Base-by-base conservation (phyloP, 129 eudicot genomes). In the Helianthus tuberosus region DNA sequence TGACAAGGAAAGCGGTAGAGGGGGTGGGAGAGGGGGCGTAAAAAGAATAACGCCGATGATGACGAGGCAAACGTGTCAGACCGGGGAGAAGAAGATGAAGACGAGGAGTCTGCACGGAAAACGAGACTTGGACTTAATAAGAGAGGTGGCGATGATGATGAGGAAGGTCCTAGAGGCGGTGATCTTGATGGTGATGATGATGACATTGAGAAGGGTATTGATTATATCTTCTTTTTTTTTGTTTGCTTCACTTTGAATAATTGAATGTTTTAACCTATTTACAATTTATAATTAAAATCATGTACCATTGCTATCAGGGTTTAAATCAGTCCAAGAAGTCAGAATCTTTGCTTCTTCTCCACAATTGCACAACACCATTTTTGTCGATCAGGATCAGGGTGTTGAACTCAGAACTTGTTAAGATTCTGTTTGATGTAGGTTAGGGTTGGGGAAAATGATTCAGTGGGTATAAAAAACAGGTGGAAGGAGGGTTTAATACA, bases 121-220 rank as follows among this genome's bases (percentile, higher is more conserved):
- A 83, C 64, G 53, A 91, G 96, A 74, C 84, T 88, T 64, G 96
- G 90, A 63, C 91, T 88, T 35, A 86, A 86, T 73, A 91, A 83
- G 78, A 88, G 78, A 75, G 83, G 87, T 20, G 96, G 90, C 67
- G 97, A 90, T 58, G 99, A 94, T 72, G 97, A 90, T 67, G 99
- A 94, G 85, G 98, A 94, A 85, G 99, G 96, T 51, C 96, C 81
- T 48, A 86, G 96, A 80, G 99, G 97, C 6, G 99, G 96, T 25
- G 97, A 88, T 82, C 85, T 84, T 80, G 99, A 94, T 81, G 63
- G 79, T 43, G 97, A 90, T 68, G 97, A 94, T 78, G 97, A 90
- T 80, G 96, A 94, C 80, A 85, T 86, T 69, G 99, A 94, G 72
- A 94, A 94, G 81, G 99, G 99, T 94, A 27, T 27, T 27, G 66